Evolutionary conservation across 176 grass and related monocot genomes (phyloP), one percentile per base, ranked within the genome.

Genomic region (Oryza meridionalis): DNA sequence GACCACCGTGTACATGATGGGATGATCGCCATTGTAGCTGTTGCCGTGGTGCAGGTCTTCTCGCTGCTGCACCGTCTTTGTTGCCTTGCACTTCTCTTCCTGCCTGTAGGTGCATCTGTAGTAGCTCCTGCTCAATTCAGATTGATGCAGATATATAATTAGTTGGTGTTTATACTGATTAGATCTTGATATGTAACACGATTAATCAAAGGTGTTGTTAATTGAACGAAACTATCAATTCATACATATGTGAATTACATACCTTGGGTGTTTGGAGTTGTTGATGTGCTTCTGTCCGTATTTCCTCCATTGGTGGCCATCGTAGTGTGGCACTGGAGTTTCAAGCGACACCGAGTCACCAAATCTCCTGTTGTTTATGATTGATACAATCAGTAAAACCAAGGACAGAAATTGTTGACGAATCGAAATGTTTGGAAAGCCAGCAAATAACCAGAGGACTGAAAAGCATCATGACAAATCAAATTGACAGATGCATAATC

Each of bases 201-300:
- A 55, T 55, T 55, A 21, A 17, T 53, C 6, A n/a, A 59, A 2
- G 55, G 21, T 3, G 19, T 22, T 22, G 2, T 22, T 22, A 61
- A 61, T 22, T 22, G 7, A n/a, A 61, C 2, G 21, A 10, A 61
- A 61, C 55, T 22, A 9, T 61, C 22, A 9, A 3, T 61, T 22
- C 19, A 61, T 61, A 21, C 7, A 22, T 61, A 7, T 61, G 7
- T 61, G 55, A 6, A 61, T 1, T 49, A 15, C 46, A 9, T 50
- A 88, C 90, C 82, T 91, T 17, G 86, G 67, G 32, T 88, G 63
- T 33, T 78, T 65, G n/a, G 82, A 6, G 75, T 77, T 77, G 38
- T 84, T 84, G 83, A 92, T 92, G 6, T 32, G 6, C 55, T 92
- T 92, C 67, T 92, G 84, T 4, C 90, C 90, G n/a, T 92, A 92